phyloP scores from a whole-genome alignment of 306 rosid genomes.

The Phaseolus lunatus region DNA sequence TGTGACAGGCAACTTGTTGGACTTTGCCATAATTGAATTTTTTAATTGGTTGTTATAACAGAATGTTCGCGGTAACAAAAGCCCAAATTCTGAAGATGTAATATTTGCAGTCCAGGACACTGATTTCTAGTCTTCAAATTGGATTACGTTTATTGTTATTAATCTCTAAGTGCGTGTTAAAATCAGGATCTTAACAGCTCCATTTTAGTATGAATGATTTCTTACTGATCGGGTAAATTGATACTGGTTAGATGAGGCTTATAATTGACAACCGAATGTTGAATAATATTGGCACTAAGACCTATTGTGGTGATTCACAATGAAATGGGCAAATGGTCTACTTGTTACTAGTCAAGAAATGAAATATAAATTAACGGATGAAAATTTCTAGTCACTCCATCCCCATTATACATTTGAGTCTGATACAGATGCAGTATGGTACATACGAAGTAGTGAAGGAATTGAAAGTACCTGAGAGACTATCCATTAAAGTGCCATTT shows the following conservation, averaged over 20 bases:
- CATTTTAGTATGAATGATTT: neutral
- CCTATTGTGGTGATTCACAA: neutral
- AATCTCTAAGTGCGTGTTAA: neutral
- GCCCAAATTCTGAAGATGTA: neutral
- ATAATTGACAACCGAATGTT: neutral
- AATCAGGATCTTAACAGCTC: neutral
- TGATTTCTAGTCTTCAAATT: neutral
- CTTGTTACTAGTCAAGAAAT: neutral
- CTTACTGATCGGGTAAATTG: neutral
- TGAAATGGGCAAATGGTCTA: neutral
- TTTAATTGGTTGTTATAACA: conserved; percentile 10
- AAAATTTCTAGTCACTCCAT: neutral
- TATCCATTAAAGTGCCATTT: conserved; percentile 74
- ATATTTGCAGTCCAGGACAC: neutral
- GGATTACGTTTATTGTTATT: neutral
- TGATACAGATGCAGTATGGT: conserved; percentile 13
- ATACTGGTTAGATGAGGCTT: neutral
- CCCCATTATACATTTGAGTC: neutral
- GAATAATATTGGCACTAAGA: neutral
- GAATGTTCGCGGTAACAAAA: neutral
- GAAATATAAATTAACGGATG: neutral
- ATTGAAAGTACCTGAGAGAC: conserved; percentile 68
- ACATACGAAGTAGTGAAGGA: conserved; percentile 38
- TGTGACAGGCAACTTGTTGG: neutral
- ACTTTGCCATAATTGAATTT: neutral